Conservation (phyloP, 306 rosid genomes). For the Amphicarpaea edgeworthii region DNA sequence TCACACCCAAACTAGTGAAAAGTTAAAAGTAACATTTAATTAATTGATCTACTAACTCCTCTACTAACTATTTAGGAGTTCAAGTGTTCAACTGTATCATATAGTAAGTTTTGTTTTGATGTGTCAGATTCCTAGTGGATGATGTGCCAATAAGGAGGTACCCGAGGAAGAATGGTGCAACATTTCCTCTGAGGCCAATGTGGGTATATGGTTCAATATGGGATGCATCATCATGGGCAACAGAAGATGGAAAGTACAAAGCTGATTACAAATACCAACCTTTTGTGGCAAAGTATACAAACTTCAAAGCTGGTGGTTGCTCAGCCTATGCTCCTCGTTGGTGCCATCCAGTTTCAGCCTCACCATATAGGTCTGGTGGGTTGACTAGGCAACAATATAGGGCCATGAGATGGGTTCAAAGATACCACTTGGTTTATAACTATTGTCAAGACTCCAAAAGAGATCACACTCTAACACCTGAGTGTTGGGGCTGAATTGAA, state of each 20-base stretch:
- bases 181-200: slow-evolving; percentile 96
- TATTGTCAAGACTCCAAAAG: slow-evolving; percentile 85
- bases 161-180: slow-evolving; percentile 71
- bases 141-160: slow-evolving; percentile 95
- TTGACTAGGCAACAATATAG: slow-evolving; percentile 62
- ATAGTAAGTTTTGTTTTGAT: neutral
- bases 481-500: slow-evolving; percentile 60
- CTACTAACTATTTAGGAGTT: slow-evolving; percentile 7
- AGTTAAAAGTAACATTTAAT: slow-evolving; percentile 43
- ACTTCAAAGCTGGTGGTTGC: slow-evolving; percentile 90
- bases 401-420: slow-evolving; percentile 91
- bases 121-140: slow-evolving; percentile 87
- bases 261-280: slow-evolving; percentile 95
- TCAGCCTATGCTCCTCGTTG: slow-evolving; percentile 70
- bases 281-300: slow-evolving; percentile 75
- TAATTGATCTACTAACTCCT: slow-evolving; percentile 11
- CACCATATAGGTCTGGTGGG: slow-evolving; percentile 83
- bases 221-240: slow-evolving; percentile 99
- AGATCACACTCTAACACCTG: slow-evolving; percentile 91
- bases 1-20: slow-evolving; percentile 16
- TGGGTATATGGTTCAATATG: slow-evolving; percentile 98
- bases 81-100: neutral
- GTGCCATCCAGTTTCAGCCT: slow-evolving; percentile 82
- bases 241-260: slow-evolving; percentile 97
- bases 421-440: slow-evolving; percentile 77